A percentile compares a stretch with the other conserved stretches of the same genome.
These are phyloP conservation scores for Yamadazyma paraphyllophila DNA, from an alignment of 805 yeast genomes.

Conservation along the genomic window DNA sequence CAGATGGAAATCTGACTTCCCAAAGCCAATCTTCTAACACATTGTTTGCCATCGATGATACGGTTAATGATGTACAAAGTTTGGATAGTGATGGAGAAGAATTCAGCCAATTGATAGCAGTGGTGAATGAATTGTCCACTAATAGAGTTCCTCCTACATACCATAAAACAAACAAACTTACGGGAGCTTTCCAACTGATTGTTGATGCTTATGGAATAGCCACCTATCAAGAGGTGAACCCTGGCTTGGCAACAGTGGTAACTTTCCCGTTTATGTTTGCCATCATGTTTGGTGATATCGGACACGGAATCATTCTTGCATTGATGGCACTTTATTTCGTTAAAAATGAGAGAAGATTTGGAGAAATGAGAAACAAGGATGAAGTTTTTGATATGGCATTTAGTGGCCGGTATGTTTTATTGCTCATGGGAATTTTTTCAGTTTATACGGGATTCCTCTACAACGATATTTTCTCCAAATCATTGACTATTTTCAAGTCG, in stretches of 20 bases:
- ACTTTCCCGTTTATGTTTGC: constrained; percentile 84
- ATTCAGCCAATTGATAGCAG: constrained; percentile 30
- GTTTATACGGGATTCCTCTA: constrained; percentile 73
- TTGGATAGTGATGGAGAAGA: constrained; percentile 18
- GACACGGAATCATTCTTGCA: constrained; percentile 67
- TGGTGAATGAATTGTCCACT: constrained; percentile 60
- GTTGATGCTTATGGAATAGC: constrained; percentile 79
- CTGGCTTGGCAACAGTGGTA: constrained; percentile 70
- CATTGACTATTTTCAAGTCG: constrained; percentile 63
- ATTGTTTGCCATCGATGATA: constrained; percentile 24
- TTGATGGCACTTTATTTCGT: constrained; percentile 57
- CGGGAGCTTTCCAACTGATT: constrained; percentile 65
- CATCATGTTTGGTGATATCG: constrained; percentile 80
- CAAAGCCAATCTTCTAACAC: constrained; percentile 8
- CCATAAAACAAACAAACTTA: constrained; percentile 68
- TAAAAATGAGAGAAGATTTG: constrained; percentile 51
- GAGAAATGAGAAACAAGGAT: constrained; percentile 55
- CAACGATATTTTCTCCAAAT: constrained; percentile 69
- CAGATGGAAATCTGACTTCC: not conserved
- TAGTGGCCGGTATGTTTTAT: constrained; percentile 64
- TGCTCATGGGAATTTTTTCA: constrained; percentile 70
- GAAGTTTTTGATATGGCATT: constrained; percentile 79
- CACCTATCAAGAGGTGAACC: constrained; percentile 71
- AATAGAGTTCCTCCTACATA: constrained; percentile 69
- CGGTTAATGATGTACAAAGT: constrained; percentile 18